These are phyloP conservation scores for Zasmidium cellare DNA, from an alignment of 2,329 filamentous ascomycete species.

Conservation along the genomic window DNA sequence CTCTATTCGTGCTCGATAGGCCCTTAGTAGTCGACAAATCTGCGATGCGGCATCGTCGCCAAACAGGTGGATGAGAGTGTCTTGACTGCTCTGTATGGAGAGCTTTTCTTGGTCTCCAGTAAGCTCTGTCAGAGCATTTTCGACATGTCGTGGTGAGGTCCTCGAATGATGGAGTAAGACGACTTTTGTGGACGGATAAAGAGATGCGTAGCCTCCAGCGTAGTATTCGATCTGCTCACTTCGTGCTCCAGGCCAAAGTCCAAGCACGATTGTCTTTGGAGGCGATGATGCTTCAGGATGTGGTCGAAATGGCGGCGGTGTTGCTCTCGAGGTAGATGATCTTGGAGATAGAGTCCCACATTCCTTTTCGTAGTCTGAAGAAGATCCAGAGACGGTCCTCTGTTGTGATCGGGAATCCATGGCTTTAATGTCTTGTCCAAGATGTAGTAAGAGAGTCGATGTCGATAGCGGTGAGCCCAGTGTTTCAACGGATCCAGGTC, in stretches of 20 bases:
- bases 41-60: constrained; percentile 25
- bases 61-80: constrained; percentile 30
- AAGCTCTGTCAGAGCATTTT: constrained; percentile 14
- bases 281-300: constrained; percentile 11
- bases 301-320: constrained; percentile 4
- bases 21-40: constrained; percentile 25
- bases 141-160: constrained; percentile 12
- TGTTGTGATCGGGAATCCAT: neutral
- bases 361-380: constrained; percentile 4
- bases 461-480: neutral
- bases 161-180: constrained; percentile 22
- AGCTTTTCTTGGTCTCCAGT: constrained; percentile 16
- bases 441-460: neutral
- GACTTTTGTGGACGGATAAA: constrained; percentile 28
- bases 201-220: constrained; percentile 25
- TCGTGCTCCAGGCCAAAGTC: constrained; percentile 30
- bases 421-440: neutral
- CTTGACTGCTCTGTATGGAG: constrained; percentile 6
- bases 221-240: constrained; percentile 28
- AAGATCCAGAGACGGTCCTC: neutral
- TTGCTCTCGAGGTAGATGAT: constrained; percentile 12
- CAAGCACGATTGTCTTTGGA: constrained; percentile 27
- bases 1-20: constrained; percentile 26
- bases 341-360: constrained; percentile 10
- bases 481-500: neutral